These are phyloP conservation scores for Beta vulgaris DNA, from an alignment of 148 eudicot genomes.

Conservation along the genomic window DNA sequence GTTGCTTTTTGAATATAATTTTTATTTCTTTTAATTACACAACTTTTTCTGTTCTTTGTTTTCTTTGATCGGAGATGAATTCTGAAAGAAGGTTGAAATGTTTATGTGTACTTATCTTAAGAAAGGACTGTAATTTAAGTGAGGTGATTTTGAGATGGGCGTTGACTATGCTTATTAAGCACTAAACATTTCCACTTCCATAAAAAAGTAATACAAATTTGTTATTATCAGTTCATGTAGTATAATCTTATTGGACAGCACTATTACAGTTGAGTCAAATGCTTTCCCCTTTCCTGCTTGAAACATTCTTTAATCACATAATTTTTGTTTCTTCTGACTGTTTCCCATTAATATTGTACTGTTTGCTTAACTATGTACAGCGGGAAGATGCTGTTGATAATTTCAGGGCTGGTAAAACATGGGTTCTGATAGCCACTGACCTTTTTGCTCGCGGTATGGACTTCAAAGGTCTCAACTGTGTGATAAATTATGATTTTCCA, in stretches of 20 bases:
- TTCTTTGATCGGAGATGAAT: no score
- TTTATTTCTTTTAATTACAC: no score
- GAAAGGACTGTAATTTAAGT: no score
- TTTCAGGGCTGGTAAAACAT: conserved; percentile 94
- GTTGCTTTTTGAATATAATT: neutral
- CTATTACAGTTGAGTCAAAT: neutral
- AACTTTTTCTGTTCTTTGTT: no score
- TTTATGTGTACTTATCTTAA: neutral
- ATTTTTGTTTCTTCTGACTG: neutral
- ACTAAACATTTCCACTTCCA: no score
- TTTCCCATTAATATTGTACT: neutral
- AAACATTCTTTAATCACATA: neutral
- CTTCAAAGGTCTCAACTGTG: conserved; percentile 94
- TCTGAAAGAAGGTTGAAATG: neutral
- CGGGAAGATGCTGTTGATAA: conserved; percentile 85
- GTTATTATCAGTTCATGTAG: no score
- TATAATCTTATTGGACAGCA: neutral
- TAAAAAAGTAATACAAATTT: no score
- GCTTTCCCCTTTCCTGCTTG: neutral
- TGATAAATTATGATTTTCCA: conserved; percentile 95
- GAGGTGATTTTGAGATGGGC: neutral
- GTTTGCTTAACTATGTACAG: conserved; percentile 37
- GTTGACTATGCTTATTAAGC: neutral
- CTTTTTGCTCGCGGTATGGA: conserved; percentile 98
- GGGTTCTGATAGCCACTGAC: conserved; percentile 96